phyloP scores from a whole-genome alignment of 2,329 filamentous ascomycete species.

The Talaromyces islandicus region DNA sequence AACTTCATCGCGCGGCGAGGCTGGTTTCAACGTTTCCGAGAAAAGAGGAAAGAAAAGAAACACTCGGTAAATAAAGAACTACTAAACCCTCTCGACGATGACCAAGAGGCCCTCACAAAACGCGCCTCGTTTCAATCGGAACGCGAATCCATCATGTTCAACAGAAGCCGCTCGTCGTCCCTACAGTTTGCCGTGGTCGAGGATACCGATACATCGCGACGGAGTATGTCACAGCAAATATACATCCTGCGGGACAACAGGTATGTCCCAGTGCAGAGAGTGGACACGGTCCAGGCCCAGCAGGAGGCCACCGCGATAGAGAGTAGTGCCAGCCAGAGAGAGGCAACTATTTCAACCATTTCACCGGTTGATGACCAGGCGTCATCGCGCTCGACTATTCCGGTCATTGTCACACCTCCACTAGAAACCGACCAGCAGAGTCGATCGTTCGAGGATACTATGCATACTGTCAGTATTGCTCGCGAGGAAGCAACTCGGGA shows the following conservation, averaged over 20 bases:
- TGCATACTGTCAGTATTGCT: neutral
- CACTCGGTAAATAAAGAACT: neutral
- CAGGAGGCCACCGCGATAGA: neutral
- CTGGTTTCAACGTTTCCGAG: slow-evolving; percentile 6
- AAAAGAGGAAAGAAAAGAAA: neutral
- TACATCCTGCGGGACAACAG: slow-evolving; percentile 6
- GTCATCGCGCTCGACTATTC: slow-evolving; percentile 4
- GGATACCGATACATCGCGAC: slow-evolving; percentile 1
- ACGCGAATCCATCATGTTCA: slow-evolving; percentile 25
- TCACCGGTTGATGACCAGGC: neutral
- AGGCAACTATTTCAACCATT: slow-evolving; percentile 1
- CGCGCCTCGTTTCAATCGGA: slow-evolving; percentile 15
- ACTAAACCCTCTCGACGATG: neutral
- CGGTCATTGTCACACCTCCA: slow-evolving; percentile 9
- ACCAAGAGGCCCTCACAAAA: slow-evolving; percentile 8
- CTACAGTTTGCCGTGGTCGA: slow-evolving; percentile 18
- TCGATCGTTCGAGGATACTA: neutral
- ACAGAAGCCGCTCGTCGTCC: slow-evolving; percentile 20
- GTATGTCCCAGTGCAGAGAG: slow-evolving; percentile 8
- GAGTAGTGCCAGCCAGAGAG: neutral
- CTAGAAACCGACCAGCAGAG: slow-evolving; percentile 1
- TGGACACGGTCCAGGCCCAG: slow-evolving; percentile 1
- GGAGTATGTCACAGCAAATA: slow-evolving; percentile 6
- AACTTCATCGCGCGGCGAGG: slow-evolving; percentile 10
- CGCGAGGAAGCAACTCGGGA: neutral